A percentile compares a stretch with the other conserved stretches of the same genome.
Conservation (phyloP, 805 yeast species). For the Metschnikowia corniflorae region DNA sequence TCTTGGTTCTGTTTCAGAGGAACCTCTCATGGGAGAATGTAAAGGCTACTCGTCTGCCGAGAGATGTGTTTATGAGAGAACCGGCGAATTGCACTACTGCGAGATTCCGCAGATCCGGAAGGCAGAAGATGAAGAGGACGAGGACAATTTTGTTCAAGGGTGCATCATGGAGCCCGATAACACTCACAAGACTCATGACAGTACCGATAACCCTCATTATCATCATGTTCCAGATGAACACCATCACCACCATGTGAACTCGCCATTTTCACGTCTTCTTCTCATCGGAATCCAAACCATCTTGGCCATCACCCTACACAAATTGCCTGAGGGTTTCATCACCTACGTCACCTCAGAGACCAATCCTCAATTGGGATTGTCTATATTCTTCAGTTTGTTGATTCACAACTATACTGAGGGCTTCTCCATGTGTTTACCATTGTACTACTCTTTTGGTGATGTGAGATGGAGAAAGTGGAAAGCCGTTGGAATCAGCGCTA, state of each 20-base stretch:
- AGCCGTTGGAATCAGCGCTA: slow-evolving; percentile 63
- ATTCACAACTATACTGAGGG: slow-evolving; percentile 94
- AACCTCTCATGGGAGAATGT: slow-evolving; percentile 39
- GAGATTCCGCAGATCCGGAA: slow-evolving; percentile 33
- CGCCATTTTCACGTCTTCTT: slow-evolving; percentile 73
- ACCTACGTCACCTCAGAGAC: slow-evolving; percentile 78
- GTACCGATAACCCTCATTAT: slow-evolving; percentile 4
- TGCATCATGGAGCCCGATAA: neutral
- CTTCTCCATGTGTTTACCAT: slow-evolving; percentile 86
- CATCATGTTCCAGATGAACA: slow-evolving; percentile 26
- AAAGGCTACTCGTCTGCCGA: slow-evolving; percentile 47
- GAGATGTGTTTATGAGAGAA: slow-evolving; percentile 22
- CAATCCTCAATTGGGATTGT: slow-evolving; percentile 58
- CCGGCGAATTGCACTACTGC: slow-evolving; percentile 32
- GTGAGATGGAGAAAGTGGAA: slow-evolving; percentile 41
- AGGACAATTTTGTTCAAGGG: neutral
- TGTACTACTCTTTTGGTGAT: slow-evolving; percentile 64
- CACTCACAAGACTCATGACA: neutral
- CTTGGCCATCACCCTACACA: slow-evolving; percentile 81
- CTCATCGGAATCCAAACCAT: slow-evolving; percentile 90
- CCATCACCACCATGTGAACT: slow-evolving; percentile 77
- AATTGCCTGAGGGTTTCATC: slow-evolving; percentile 92
- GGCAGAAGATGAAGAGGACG: slow-evolving; percentile 8
- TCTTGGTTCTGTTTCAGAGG: slow-evolving; percentile 19
- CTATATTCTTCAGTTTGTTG: slow-evolving; percentile 79